These are phyloP conservation scores for Candida corydali DNA, from an alignment of 805 yeast genomes.

Conservation along the genomic window DNA sequence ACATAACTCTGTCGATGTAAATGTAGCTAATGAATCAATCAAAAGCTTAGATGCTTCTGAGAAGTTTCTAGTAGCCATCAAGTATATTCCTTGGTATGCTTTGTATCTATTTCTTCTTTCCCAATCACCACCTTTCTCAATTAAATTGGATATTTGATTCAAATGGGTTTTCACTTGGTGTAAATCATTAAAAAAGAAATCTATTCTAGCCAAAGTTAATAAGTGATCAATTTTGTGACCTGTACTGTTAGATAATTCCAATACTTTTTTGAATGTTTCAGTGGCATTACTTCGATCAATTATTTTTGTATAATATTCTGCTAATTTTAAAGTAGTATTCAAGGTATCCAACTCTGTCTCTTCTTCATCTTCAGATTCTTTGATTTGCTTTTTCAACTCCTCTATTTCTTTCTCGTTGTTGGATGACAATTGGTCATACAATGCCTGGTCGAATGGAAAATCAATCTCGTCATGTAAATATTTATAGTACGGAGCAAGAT, in stretches of 20 bases:
- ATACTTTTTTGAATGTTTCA: conserved; percentile 63
- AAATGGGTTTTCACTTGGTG: conserved; percentile 64
- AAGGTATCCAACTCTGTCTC: conserved; percentile 86
- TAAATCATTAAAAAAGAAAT: conserved; percentile 84
- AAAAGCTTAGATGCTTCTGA: conserved; percentile 78
- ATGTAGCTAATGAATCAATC: conserved; percentile 90
- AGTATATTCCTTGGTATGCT: conserved; percentile 83
- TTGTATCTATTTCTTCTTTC: conserved; percentile 94
- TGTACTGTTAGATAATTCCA: conserved; percentile 75
- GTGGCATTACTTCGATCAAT: conserved; percentile 77
- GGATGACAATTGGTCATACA: conserved; percentile 48
- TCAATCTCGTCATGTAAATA: conserved; percentile 42
- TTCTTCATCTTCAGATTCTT: conserved; percentile 56
- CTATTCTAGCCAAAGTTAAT: conserved; percentile 79
- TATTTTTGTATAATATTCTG: conserved; percentile 81
- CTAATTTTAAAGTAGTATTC: conserved; percentile 72
- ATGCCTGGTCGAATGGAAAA: conserved; percentile 55
- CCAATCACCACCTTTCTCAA: conserved; percentile 99
- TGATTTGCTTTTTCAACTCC: conserved; percentile 51
- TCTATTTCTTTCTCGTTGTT: conserved; percentile 54
- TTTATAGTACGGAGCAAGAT: conserved; percentile 81
- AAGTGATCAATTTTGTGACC: conserved; percentile 88
- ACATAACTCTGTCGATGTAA: conserved; percentile 87
- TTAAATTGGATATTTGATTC: conserved; percentile 66
- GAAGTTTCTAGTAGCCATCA: conserved; percentile 81